Evolutionary conservation across 257 asterid genomes (phyloP).

Genomic region (Oldenlandia corymbosa): DNA sequence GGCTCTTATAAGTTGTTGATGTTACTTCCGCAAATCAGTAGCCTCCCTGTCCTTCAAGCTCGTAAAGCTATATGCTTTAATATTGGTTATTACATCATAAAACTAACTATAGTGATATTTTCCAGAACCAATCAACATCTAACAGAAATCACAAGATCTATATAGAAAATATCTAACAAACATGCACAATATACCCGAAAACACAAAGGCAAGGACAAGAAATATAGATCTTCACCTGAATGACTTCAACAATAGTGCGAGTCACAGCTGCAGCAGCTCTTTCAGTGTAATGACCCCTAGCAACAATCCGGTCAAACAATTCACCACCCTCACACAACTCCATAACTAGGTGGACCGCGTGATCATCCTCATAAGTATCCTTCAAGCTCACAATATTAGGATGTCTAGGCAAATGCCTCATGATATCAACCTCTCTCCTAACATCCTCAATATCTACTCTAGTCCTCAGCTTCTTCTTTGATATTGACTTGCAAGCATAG

Average conservation of each 20-base stretch:
- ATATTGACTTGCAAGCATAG: slow-evolving; percentile 44
- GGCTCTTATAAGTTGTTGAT: not conserved
- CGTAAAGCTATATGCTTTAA: not conserved
- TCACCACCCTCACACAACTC: slow-evolving; percentile 55
- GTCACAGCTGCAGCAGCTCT: slow-evolving; percentile 48
- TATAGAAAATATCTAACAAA: not conserved
- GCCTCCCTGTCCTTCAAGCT: not conserved
- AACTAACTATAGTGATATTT: not conserved
- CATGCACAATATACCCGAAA: too few species aligned
- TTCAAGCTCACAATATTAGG: slow-evolving; percentile 37
- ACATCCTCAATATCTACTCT: slow-evolving; percentile 51
- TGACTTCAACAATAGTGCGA: slow-evolving; percentile 46
- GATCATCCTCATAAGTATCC: slow-evolving; percentile 45
- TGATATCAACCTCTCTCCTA: slow-evolving; percentile 46
- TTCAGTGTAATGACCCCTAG: slow-evolving; percentile 47
- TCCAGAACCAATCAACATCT: not conserved
- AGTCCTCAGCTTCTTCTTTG: slow-evolving; percentile 46
- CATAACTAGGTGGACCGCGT: slow-evolving; percentile 49
- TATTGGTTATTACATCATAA: not conserved
- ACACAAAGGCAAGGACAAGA: slow-evolving; percentile 1
- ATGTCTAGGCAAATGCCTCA: slow-evolving; percentile 41
- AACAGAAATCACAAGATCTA: not conserved
- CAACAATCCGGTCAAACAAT: slow-evolving; percentile 44
- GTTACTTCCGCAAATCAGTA: not conserved
- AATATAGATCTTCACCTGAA: slow-evolving; percentile 31